Percentiles rank a stretch among this genome's conserved stretches.
phyloP scores from a whole-genome alignment of 129 eudicot genomes.

The Scalesia atractyloides region DNA sequence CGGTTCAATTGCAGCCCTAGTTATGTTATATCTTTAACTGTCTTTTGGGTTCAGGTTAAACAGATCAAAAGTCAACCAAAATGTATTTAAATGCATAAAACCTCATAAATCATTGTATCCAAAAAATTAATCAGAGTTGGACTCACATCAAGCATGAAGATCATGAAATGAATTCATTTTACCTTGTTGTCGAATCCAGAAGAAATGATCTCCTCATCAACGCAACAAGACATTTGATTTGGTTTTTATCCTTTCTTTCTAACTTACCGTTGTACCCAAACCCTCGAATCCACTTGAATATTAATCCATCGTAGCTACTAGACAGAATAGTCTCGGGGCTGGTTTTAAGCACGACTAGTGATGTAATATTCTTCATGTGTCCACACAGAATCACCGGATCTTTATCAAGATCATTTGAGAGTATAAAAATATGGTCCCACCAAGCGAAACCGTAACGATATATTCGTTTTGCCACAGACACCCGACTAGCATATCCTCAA shows the following conservation, averaged over 20 bases:
- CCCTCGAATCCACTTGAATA: constrained; percentile 78
- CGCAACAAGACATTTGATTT: constrained; percentile 83
- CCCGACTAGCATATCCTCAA: constrained; percentile 96
- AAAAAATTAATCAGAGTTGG: constrained; percentile 2
- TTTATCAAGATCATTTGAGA: constrained; percentile 75
- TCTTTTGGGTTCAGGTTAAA: background rate
- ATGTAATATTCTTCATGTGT: constrained; percentile 82
- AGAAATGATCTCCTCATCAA: constrained; percentile 71
- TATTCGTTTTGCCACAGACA: constrained; percentile 91
- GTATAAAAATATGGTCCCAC: constrained; percentile 76
- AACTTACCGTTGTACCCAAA: constrained; percentile 69
- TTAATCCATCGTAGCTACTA: constrained; percentile 87
- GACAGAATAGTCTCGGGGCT: constrained; percentile 63
- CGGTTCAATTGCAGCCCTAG: too few relatives aligned
- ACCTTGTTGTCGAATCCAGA: constrained; percentile 94
- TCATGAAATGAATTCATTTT: constrained; percentile 3
- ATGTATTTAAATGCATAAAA: background rate
- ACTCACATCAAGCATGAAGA: constrained; percentile 23
- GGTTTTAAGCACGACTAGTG: constrained; percentile 63
- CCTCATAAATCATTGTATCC: background rate
- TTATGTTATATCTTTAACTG: background rate
- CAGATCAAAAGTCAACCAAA: constrained; percentile 1
- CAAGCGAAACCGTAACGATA: constrained; percentile 88
- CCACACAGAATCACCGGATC: constrained; percentile 74
- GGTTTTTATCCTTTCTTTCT: constrained; percentile 67